Conservation (phyloP, 345 rosid genomes). For the Arabis alpina region DNA sequence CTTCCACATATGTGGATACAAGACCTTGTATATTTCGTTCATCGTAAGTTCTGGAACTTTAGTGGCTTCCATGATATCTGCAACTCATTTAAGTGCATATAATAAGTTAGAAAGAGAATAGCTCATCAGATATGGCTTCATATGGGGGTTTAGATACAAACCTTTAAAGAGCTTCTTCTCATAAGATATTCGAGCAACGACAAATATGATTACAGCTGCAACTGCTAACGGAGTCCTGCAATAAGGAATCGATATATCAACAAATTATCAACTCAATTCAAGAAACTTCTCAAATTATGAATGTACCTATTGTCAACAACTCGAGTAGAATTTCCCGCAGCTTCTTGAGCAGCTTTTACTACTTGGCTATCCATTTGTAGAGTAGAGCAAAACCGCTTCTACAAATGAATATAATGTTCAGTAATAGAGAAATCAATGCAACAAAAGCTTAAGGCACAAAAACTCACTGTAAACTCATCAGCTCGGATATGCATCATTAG, state of each 20-base stretch:
- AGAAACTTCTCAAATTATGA: background rate
- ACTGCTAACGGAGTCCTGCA: conserved; percentile 4
- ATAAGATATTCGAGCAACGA: background rate
- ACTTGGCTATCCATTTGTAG: conserved; percentile 73
- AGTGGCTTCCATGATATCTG: background rate
- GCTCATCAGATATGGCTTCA: background rate
- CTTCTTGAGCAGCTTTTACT: conserved; percentile 76
- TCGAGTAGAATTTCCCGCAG: conserved; percentile 47
- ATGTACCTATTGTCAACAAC: background rate
- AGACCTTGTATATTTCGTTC: background rate
- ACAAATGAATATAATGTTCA: conserved; percentile 21
- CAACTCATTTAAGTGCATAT: conserved; percentile 14
- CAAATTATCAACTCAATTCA: conserved; percentile 1
- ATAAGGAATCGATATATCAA: background rate
- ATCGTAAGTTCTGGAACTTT: background rate
- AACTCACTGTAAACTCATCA: conserved; percentile 75
- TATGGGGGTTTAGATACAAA: background rate
- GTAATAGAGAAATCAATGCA: background rate
- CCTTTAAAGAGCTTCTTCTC: conserved; percentile 9
- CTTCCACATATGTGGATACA: background rate
- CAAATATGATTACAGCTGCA: conserved; percentile 18
- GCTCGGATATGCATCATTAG: conserved; percentile 28
- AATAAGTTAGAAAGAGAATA: conserved; percentile 12
- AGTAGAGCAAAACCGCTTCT: conserved; percentile 80
- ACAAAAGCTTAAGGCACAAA: background rate